Percentiles rank a stretch among this genome's conserved stretches.
phyloP scores from a whole-genome alignment of 768 basidiomycete genomes.

The Trametes sanguinea region DNA sequence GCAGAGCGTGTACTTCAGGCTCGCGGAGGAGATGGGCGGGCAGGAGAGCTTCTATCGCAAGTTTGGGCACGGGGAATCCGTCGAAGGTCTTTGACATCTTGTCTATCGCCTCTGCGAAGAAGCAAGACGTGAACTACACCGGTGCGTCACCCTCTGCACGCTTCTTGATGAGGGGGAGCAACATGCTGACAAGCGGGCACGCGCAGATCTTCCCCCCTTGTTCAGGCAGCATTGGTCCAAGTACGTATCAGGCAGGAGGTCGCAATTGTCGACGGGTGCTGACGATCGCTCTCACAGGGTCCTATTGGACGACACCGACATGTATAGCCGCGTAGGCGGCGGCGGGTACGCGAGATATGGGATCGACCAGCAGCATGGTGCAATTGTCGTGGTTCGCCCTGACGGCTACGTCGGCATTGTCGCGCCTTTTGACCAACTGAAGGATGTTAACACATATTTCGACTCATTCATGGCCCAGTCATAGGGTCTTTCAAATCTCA shows the following conservation, averaged over 20 bases:
- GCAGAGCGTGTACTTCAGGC: constrained; percentile 18
- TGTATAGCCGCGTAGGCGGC: constrained; percentile 49
- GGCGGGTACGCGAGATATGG: constrained; percentile 61
- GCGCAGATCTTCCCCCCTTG: constrained; percentile 42
- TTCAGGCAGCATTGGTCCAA: constrained; percentile 63
- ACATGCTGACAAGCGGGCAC: background rate
- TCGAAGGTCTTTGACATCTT: constrained; percentile 18
- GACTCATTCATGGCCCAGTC: constrained; percentile 40
- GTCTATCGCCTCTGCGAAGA: constrained; percentile 18
- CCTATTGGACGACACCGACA: constrained; percentile 57
- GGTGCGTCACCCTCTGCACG: background rate
- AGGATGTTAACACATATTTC: constrained; percentile 51
- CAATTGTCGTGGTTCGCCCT: constrained; percentile 57
- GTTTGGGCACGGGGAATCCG: constrained; percentile 12
- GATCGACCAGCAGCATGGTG: constrained; percentile 44
- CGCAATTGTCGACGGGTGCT: background rate
- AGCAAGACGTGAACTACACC: constrained; percentile 15
- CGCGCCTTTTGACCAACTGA: constrained; percentile 45
- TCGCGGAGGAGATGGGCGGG: constrained; percentile 26
- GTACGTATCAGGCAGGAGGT: constrained; percentile 23
- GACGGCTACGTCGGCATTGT: constrained; percentile 68
- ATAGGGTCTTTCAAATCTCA: background rate
- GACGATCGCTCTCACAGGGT: constrained; percentile 42
- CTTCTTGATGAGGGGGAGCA: background rate
- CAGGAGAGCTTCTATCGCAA: constrained; percentile 25